Percentiles rank a stretch among this genome's conserved stretches.
Conservation (phyloP, 2,329 filamentous ascomycete species). For the Scedosporium dehoogii region DNA sequence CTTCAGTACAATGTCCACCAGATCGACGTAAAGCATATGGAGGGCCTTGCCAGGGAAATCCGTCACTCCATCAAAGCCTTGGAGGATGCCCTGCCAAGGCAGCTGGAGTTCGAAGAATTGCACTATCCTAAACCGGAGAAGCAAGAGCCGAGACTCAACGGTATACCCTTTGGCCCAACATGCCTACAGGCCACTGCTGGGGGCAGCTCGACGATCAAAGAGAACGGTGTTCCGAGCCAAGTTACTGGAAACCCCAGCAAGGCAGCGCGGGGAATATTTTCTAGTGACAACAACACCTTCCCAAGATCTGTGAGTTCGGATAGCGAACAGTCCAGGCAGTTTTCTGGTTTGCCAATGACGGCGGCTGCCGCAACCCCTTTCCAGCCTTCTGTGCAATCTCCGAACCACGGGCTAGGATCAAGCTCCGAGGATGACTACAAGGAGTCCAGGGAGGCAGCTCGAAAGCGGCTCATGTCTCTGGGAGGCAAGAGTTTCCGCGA, state of each 20-base stretch:
- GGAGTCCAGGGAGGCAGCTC: not conserved
- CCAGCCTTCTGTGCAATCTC: constrained; percentile 21
- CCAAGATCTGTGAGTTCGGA: constrained; percentile 3
- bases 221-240: not conserved
- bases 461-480: not conserved
- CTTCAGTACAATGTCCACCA: constrained; percentile 53
- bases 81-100: constrained; percentile 32
- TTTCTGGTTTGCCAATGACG: constrained; percentile 29
- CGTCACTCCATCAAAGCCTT: constrained; percentile 39
- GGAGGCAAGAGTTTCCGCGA: not conserved
- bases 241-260: not conserved
- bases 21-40: constrained; percentile 45
- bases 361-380: constrained; percentile 41
- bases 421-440: not conserved
- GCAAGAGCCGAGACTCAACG: constrained; percentile 11
- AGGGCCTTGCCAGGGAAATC: constrained; percentile 29
- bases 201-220: not conserved
- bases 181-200: not conserved
- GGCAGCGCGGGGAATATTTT: not conserved
- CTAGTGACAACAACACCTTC: not conserved
- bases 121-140: constrained; percentile 28
- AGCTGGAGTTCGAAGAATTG: constrained; percentile 34
- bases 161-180: not conserved
- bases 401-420: not conserved
- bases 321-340: constrained; percentile 20